Conservation (phyloP, 1,284 basidiomycete species). For the Takashimella tepidaria region DNA sequence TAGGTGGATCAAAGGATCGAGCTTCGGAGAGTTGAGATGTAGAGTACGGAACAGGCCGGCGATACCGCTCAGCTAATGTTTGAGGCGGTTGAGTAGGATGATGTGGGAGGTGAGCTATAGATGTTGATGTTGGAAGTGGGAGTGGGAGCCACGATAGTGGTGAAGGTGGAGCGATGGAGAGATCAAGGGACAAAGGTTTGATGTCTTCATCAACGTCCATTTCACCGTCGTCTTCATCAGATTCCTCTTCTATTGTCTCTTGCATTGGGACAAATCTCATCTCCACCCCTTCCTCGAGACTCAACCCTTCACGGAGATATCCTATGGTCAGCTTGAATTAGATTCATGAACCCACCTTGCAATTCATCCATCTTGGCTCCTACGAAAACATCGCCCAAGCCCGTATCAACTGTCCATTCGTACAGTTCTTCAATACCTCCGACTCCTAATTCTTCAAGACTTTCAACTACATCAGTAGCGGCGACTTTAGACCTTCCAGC, state of each 20-base stretch:
- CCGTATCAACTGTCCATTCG: conserved; percentile 32
- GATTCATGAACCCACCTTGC: conserved; percentile 17
- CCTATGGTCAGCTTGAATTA: conserved; percentile 10
- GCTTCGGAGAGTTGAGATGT: conserved; percentile 30
- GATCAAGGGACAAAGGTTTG: background rate
- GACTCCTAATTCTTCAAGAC: conserved; percentile 36
- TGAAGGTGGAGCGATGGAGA: background rate
- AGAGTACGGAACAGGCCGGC: conserved; percentile 27
- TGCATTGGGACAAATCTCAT: conserved; percentile 22
- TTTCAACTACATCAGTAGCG: conserved; percentile 35
- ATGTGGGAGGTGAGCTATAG: background rate
- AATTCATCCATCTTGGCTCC: conserved; percentile 25
- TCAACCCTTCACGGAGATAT: conserved; percentile 27
- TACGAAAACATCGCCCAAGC: conserved; percentile 21
- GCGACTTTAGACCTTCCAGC: conserved; percentile 40
- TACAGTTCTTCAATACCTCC: conserved; percentile 32
- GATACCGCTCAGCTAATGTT: conserved; percentile 36
- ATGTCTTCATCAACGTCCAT: conserved; percentile 13
- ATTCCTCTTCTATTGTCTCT: conserved; percentile 17
- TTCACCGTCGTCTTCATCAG: conserved; percentile 1
- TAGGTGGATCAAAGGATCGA: conserved; percentile 25
- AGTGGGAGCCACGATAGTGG: background rate
- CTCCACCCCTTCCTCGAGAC: conserved; percentile 20
- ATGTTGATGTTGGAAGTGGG: background rate
- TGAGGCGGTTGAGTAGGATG: conserved; percentile 9